phyloP scores from a whole-genome alignment of 2,329 filamentous ascomycete species.

The Neurospora sp. region DNA sequence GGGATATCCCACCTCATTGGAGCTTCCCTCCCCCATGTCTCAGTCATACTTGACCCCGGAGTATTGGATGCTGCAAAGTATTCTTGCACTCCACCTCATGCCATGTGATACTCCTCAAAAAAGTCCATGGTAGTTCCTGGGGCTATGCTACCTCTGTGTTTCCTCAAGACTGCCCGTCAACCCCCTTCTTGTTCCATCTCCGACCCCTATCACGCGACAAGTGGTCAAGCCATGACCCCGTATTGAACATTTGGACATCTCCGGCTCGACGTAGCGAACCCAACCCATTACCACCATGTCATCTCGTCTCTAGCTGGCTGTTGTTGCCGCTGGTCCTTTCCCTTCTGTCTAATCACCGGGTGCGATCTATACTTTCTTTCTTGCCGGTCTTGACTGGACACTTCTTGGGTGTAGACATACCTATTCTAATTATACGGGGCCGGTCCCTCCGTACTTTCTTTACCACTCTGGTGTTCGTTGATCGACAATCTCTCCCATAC shows the following conservation, averaged over 20 bases:
- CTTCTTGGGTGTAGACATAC: not conserved
- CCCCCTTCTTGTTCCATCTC: not conserved
- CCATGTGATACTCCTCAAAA: not conserved
- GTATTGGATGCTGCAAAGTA: not conserved
- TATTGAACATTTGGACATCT: not conserved
- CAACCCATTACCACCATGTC: not conserved
- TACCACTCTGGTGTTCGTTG: not conserved
- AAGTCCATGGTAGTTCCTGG: not conserved
- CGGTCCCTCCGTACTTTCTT: not conserved
- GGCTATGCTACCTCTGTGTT: not conserved
- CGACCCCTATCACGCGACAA: not conserved
- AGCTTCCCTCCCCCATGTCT: not conserved
- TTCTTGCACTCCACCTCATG: not conserved
- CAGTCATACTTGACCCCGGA: not conserved
- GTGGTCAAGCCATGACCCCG: not conserved
- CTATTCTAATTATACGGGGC: not conserved
- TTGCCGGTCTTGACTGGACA: not conserved
- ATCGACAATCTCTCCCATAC: not conserved
- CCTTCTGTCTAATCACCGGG: not conserved
- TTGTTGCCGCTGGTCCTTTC: not conserved
- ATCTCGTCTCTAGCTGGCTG: not conserved
- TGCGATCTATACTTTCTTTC: not conserved
- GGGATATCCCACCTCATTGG: not conserved
- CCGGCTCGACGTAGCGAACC: not conserved
- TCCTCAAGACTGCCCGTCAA: not conserved